Evolutionary conservation across 345 rosid species (phyloP).

Genomic region (Luvunga scandens): DNA sequence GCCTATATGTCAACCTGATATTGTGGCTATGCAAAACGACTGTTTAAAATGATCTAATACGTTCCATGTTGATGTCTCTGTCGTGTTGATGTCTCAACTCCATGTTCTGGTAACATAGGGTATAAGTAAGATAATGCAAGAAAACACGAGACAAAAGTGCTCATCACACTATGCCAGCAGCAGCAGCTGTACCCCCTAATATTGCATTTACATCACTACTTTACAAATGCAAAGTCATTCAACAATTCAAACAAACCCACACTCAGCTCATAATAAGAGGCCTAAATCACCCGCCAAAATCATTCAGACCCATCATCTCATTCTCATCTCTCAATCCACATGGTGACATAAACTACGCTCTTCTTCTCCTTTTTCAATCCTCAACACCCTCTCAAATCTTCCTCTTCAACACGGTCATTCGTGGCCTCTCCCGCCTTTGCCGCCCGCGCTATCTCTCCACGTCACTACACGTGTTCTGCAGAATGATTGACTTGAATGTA

Average conservation of each 20-base stretch:
- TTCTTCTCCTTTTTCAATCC: constrained; percentile 9
- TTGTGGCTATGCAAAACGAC: no score
- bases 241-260: constrained; percentile 13
- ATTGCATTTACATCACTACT: constrained; percentile 5
- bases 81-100: no score
- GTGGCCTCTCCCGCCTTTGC: constrained; percentile 7
- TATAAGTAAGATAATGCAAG: no score
- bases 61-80: no score
- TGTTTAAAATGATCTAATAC: no score
- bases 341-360: constrained; percentile 11
- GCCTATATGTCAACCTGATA: no score
- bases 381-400: constrained; percentile 12
- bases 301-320: constrained; percentile 17
- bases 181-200: not conserved
- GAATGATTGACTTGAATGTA: not conserved
- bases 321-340: constrained; percentile 10
- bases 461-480: not conserved
- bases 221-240: constrained; percentile 10
- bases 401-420: constrained; percentile 19
- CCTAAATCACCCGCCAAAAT: constrained; percentile 2
- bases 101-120: no score
- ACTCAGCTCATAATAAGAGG: constrained; percentile 14
- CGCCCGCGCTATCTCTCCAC: not conserved
- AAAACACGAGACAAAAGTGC: no score
- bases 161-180: no score